Percentiles rank a stretch among this genome's conserved stretches.
phyloP scores from a whole-genome alignment of 257 asterid genomes.

The Lantana camara region DNA sequence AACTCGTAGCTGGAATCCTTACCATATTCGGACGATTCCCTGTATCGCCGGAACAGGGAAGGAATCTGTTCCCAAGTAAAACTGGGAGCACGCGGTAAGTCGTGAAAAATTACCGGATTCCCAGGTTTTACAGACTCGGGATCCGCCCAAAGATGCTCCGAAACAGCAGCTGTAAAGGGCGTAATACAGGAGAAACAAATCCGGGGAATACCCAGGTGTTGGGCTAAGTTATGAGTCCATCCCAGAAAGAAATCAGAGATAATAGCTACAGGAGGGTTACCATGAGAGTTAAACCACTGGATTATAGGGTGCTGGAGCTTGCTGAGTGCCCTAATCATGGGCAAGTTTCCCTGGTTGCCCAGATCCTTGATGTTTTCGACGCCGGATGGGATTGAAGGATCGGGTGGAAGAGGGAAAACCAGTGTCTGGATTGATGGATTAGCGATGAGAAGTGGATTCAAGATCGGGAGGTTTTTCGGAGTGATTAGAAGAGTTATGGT shows the following conservation, averaged over 20 bases:
- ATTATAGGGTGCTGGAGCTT: slow-evolving; percentile 46
- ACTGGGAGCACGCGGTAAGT: slow-evolving; percentile 53
- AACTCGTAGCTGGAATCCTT: slow-evolving; percentile 27
- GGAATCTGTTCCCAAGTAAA: slow-evolving; percentile 49
- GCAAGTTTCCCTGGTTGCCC: slow-evolving; percentile 60
- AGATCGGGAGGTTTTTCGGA: slow-evolving; percentile 56
- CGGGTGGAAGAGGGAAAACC: slow-evolving; percentile 61
- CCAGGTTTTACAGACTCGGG: slow-evolving; percentile 21
- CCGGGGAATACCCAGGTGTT: slow-evolving; percentile 48
- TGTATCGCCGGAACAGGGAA: slow-evolving; percentile 48
- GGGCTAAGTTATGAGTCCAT: slow-evolving; percentile 62
- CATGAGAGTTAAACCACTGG: slow-evolving; percentile 55
- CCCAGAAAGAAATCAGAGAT: slow-evolving; percentile 78
- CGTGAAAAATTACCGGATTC: slow-evolving; percentile 29
- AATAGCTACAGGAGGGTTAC: slow-evolving; percentile 59
- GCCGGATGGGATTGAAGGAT: slow-evolving; percentile 62
- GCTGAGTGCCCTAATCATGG: slow-evolving; percentile 50
- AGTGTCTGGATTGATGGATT: slow-evolving; percentile 56
- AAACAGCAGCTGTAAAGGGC: slow-evolving; percentile 28
- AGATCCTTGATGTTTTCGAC: slow-evolving; percentile 68
- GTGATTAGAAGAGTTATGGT: slow-evolving; percentile 65
- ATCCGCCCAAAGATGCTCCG: slow-evolving; percentile 40
- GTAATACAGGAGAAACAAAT: slow-evolving; percentile 46
- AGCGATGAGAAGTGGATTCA: slow-evolving; percentile 52
- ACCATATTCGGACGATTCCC: slow-evolving; percentile 28